Percentiles rank a stretch among this genome's conserved stretches.
Conservation (phyloP, 1,284 basidiomycete species). For the Papiliotrema terrestris region DNA sequence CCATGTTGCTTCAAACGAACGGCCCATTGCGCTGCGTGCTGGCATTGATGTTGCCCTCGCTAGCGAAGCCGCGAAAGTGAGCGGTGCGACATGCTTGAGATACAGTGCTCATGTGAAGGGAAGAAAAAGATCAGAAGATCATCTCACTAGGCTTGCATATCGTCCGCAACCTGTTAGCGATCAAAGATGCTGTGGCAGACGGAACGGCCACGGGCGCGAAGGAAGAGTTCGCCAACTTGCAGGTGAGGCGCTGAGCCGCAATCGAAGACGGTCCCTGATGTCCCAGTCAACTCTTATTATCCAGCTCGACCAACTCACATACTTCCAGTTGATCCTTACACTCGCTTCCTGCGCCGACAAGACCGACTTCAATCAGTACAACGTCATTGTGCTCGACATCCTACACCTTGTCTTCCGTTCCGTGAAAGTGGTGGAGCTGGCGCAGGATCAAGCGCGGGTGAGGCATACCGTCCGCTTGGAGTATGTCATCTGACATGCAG, state of each 20-base stretch:
- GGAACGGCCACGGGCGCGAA: conserved; percentile 67
- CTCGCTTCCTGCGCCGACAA: conserved; percentile 74
- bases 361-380: conserved; percentile 72
- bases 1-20: conserved; percentile 24
- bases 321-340: conserved; percentile 73
- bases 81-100: conserved; percentile 1
- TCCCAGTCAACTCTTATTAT: conserved; percentile 63
- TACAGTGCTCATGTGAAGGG: conserved; percentile 44
- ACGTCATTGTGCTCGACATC: conserved; percentile 84
- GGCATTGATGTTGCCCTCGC: conserved; percentile 41
- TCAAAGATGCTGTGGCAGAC: conserved; percentile 73
- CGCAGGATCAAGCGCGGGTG: conserved; percentile 67
- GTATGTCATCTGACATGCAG: conserved; percentile 39
- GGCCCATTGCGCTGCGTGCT: conserved; percentile 41
- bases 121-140: conserved; percentile 75
- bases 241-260: conserved; percentile 46
- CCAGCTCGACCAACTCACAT: conserved; percentile 66
- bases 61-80: conserved; percentile 45
- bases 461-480: conserved; percentile 16
- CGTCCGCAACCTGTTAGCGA: conserved; percentile 83
- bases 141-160: conserved; percentile 85
- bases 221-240: conserved; percentile 68
- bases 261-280: conserved; percentile 7
- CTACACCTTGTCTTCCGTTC: conserved; percentile 81
- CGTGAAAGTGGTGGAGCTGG: conserved; percentile 62